Conservation (phyloP, 2,329 filamentous ascomycete genomes). For the Tolypocladium cylindrosporum region DNA sequence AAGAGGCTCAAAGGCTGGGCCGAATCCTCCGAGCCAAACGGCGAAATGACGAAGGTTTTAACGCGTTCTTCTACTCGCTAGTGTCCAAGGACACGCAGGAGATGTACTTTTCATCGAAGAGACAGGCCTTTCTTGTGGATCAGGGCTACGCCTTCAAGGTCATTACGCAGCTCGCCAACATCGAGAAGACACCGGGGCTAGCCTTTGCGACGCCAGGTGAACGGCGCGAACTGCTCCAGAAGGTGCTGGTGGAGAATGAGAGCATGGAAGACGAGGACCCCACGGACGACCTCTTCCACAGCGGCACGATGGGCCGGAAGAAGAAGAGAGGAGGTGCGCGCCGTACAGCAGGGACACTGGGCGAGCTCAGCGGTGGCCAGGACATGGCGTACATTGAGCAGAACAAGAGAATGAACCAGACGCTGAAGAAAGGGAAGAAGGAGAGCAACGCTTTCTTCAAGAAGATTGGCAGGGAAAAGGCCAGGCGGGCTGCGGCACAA, state of each 20-base stretch:
- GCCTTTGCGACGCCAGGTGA: slow-evolving; percentile 72
- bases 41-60: slow-evolving; percentile 95
- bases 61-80: slow-evolving; percentile 96
- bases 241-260: slow-evolving; percentile 83
- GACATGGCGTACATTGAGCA: slow-evolving; percentile 95
- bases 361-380: slow-evolving; percentile 80
- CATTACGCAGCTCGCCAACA: slow-evolving; percentile 88
- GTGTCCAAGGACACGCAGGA: slow-evolving; percentile 96
- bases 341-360: slow-evolving; percentile 75
- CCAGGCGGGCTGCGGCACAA: slow-evolving; percentile 21
- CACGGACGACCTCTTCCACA: slow-evolving; percentile 29
- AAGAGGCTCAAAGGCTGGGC: slow-evolving; percentile 88
- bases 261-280: slow-evolving; percentile 63
- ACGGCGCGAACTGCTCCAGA: slow-evolving; percentile 75
- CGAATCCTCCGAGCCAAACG: slow-evolving; percentile 91
- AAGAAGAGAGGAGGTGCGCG: slow-evolving; percentile 51
- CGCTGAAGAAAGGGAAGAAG: slow-evolving; percentile 26
- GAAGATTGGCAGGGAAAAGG: slow-evolving; percentile 31
- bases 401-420: slow-evolving; percentile 57
- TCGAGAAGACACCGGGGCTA: slow-evolving; percentile 72
- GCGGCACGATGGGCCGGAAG: slow-evolving; percentile 35
- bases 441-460: slow-evolving; percentile 31
- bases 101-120: slow-evolving; percentile 95
- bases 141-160: slow-evolving; percentile 99
- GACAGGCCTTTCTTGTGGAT: slow-evolving; percentile 93